Conservation (phyloP, 192 early-diverging fungal species). For the Coemansia sp. region DNA sequence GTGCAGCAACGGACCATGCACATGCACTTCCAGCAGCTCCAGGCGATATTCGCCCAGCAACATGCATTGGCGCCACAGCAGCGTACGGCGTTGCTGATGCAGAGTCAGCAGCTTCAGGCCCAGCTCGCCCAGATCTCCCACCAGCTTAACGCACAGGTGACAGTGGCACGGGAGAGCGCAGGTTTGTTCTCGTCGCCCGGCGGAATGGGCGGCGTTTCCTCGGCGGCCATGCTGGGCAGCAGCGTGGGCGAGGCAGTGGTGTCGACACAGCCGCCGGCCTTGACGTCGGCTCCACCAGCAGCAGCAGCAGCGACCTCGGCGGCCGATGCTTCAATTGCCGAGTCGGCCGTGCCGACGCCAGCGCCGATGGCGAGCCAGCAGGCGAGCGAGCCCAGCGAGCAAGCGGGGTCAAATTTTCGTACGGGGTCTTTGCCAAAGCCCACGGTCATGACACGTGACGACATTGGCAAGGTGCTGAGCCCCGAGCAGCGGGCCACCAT, state of each 20-base stretch:
- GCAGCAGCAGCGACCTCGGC: neutral
- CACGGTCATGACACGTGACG: slow-evolving; percentile 32
- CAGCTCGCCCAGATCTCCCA: slow-evolving; percentile 3
- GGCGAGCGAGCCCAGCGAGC: slow-evolving; percentile 33
- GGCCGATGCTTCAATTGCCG: too few species aligned
- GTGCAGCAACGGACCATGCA: slow-evolving; percentile 8
- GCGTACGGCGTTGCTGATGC: slow-evolving; percentile 2
- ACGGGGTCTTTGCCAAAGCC: slow-evolving; percentile 34
- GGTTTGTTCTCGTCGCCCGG: too few species aligned
- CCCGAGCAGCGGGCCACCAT: slow-evolving; percentile 26
- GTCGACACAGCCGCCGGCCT: neutral
- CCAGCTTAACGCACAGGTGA: slow-evolving; percentile 5
- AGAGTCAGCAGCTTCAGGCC: slow-evolving; percentile 11
- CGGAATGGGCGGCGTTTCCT: too few species aligned
- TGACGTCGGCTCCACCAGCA: neutral
- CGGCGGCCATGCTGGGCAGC: neutral
- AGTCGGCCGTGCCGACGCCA: too few species aligned
- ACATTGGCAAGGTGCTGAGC: slow-evolving; percentile 20
- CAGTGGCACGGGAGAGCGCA: slow-evolving; percentile 2
- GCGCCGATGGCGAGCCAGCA: too few species aligned
- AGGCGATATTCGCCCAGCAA: slow-evolving; percentile 1
- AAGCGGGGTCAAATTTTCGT: slow-evolving; percentile 39
- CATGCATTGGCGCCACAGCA: slow-evolving; percentile 17
- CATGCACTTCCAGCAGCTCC: slow-evolving; percentile 1
- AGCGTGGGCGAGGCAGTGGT: neutral